A percentile compares a stretch with the other conserved stretches of the same genome.
These are phyloP conservation scores for Veloporphyrellus conicus DNA, from an alignment of 1,284 basidiomycete genomes.

Conservation along the genomic window DNA sequence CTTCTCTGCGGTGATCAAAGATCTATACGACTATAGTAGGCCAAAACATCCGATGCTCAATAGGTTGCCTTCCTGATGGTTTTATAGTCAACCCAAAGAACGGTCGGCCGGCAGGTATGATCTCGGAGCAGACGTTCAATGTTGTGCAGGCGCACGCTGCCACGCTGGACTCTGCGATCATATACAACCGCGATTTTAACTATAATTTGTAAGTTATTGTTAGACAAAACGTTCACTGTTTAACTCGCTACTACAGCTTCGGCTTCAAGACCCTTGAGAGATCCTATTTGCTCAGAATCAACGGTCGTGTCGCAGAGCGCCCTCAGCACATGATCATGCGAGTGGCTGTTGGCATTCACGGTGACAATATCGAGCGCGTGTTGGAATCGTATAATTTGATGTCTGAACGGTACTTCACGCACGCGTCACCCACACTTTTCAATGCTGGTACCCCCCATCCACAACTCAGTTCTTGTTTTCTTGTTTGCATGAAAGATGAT, in stretches of 20 bases:
- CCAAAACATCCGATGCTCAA: constrained; percentile 9
- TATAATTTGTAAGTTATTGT: constrained; percentile 76
- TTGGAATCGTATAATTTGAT: constrained; percentile 93
- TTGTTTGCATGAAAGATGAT: constrained; percentile 98
- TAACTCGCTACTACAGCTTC: constrained; percentile 56
- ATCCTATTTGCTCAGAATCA: constrained; percentile 92
- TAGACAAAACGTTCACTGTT: neutral
- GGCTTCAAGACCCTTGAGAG: constrained; percentile 99
- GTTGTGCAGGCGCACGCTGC: constrained; percentile 82
- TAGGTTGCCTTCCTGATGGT: constrained; percentile 5
- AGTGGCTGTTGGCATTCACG: constrained; percentile 97
- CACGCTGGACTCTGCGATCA: constrained; percentile 87
- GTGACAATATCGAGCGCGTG: constrained; percentile 82
- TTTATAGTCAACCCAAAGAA: constrained; percentile 92
- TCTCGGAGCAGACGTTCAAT: constrained; percentile 84
- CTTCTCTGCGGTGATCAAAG: constrained; percentile 89
- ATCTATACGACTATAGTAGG: constrained; percentile 86
- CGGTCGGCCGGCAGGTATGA: constrained; percentile 82
- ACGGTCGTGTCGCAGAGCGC: constrained; percentile 93
- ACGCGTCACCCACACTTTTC: constrained; percentile 97
- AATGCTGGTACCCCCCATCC: constrained; percentile 96
- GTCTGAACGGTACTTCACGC: constrained; percentile 97
- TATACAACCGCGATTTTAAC: constrained; percentile 97
- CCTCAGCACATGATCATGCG: constrained; percentile 99
- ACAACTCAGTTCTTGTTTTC: constrained; percentile 96